phyloP scores from a whole-genome alignment of 306 rosid genomes.

The Rosa lucieae region DNA sequence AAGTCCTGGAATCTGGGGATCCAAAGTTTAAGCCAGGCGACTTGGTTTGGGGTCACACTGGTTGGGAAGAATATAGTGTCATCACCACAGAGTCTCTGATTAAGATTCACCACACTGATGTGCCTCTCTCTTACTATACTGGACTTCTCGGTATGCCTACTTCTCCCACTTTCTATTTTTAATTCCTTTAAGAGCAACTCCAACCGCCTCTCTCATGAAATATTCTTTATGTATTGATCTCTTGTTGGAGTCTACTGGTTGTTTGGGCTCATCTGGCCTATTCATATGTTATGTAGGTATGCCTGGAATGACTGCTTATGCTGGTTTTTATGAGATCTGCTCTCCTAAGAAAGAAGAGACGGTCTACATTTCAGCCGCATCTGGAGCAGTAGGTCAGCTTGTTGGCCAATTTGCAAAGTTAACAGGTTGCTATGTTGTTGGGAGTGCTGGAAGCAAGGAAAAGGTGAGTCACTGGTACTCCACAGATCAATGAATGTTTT shows the following conservation, averaged over 20 bases:
- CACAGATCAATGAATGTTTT: neutral
- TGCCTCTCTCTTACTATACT: slow-evolving; percentile 65
- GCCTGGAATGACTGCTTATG: slow-evolving; percentile 41
- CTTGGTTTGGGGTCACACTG: slow-evolving; percentile 57
- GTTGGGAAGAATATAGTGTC: slow-evolving; percentile 66
- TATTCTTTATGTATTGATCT: neutral
- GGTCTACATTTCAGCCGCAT: slow-evolving; percentile 34
- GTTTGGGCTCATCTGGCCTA: neutral
- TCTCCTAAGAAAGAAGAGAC: slow-evolving; percentile 36
- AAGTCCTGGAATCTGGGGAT: slow-evolving; percentile 58
- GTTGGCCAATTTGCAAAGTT: slow-evolving; percentile 41
- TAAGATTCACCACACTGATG: slow-evolving; percentile 53
- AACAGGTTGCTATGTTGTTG: slow-evolving; percentile 41
- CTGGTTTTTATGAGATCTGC: slow-evolving; percentile 30
- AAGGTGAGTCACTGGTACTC: slow-evolving; percentile 22
- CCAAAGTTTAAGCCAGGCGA: slow-evolving; percentile 51
- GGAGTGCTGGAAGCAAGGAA: slow-evolving; percentile 38
- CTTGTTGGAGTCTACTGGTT: neutral
- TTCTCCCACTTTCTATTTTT: neutral
- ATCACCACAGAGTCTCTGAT: slow-evolving; percentile 31
- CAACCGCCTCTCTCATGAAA: too few species aligned
- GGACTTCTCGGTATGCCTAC: slow-evolving; percentile 57
- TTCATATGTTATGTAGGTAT: slow-evolving; percentile 20
- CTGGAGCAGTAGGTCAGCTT: slow-evolving; percentile 46
- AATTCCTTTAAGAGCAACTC: too few species aligned